Percentiles rank a stretch among this genome's conserved stretches.
These are phyloP conservation scores for Uronychia setigera DNA, from an alignment of 73 alveolate species.

Conservation along the genomic window DNA sequence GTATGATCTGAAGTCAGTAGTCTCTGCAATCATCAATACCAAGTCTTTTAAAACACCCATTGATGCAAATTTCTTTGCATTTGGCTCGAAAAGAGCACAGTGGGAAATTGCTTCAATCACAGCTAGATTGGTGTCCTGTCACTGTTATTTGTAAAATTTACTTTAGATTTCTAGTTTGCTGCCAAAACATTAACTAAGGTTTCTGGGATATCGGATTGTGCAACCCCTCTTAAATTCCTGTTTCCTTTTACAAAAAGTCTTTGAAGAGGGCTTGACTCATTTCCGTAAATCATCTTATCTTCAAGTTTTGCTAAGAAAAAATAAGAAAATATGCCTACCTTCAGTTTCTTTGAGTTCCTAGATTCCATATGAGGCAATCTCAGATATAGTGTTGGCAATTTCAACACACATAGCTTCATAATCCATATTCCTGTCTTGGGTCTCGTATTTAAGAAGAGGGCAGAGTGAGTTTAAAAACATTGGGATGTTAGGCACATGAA, in stretches of 20 bases:
- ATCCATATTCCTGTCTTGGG: slow-evolving; percentile 6
- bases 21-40: slow-evolving; percentile 83
- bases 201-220: slow-evolving; percentile 83
- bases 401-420: slow-evolving; percentile 63
- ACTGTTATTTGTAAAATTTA: not conserved
- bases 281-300: slow-evolving; percentile 76
- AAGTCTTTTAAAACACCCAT: slow-evolving; percentile 95
- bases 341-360: slow-evolving; percentile 72
- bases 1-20: slow-evolving; percentile 92
- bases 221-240: slow-evolving; percentile 75
- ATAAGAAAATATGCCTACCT: slow-evolving; percentile 21
- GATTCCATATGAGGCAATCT: slow-evolving; percentile 80
- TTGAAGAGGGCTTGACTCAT: slow-evolving; percentile 61
- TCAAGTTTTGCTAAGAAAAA: slow-evolving; percentile 38
- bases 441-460: slow-evolving; percentile 77
- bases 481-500: slow-evolving; percentile 75
- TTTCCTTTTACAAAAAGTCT: slow-evolving; percentile 82
- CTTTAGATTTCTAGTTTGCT: slow-evolving; percentile 64
- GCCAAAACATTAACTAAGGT: slow-evolving; percentile 85
- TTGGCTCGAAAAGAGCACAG: slow-evolving; percentile 74
- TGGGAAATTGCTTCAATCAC: slow-evolving; percentile 78
- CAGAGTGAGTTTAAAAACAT: slow-evolving; percentile 74
- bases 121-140: slow-evolving; percentile 68
- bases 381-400: slow-evolving; percentile 76
- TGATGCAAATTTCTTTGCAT: slow-evolving; percentile 91